Evolutionary conservation across 2,329 filamentous ascomycete species (phyloP), one percentile per base, ranked within the genome.

Genomic region (Anisogramma anomala): DNA sequence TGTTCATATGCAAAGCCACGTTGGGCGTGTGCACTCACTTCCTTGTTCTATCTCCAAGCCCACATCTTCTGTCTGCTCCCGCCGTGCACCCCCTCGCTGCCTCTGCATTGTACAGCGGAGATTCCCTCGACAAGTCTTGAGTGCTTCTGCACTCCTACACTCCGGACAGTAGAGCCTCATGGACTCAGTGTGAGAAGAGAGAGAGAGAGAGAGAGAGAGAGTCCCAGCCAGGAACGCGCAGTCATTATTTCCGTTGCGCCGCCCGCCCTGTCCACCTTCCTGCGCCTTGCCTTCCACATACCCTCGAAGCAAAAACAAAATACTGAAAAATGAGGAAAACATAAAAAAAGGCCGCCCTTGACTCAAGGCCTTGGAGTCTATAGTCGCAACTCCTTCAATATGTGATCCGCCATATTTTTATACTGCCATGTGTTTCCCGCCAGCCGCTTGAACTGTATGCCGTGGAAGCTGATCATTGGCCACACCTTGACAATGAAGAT

Each of bases 401-500:
- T 95, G 53, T 87, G 87, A 62, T 94, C 88, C 26, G 91, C 91
- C 87, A 96, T 93, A 56, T 85, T 89, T 68, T 95, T 94, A 66
- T 94, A 98, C 61, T 95, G 88, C 88, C 89, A 96, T 44, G 91
- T 96, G 45, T 93, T 89, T 26, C 91, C 89, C 43, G 84, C 77
- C 51, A 96, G 81, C 58, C 91, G 87, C 71, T 98, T 98, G 68
- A 98, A 98, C 60, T 96, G 91, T 47, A 98, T 88, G 36, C 91
- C 91, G 56, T 98, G 89, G 43, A 98, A 65, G 31, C 83, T 87
- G 46, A 98, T 77, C 38, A 98, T 67, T 10, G 91, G 91, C n/a
- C n/a, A n/a, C 19, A 98, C 87, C 64, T 98, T 98, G 58, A 98
- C 91, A 52, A 98, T 91, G 51, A 95, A 79, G 48, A 96, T 94